Evolutionary conservation across 805 yeast species (phyloP).

Genomic region (Blastobotrys peoriensis): DNA sequence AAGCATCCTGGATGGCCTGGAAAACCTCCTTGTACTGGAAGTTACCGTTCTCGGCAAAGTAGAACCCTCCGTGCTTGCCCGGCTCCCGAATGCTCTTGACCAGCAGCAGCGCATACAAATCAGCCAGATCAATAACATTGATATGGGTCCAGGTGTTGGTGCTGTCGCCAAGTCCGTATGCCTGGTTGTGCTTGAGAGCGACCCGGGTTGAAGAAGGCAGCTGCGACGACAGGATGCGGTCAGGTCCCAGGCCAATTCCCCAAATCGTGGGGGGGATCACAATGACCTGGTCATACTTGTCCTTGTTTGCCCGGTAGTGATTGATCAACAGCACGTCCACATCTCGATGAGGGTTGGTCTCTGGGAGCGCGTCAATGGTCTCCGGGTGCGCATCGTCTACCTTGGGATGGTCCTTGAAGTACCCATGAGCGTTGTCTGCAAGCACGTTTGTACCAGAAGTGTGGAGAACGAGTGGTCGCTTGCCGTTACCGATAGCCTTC

Average conservation of each 20-base stretch:
- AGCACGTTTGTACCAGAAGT: slow-evolving; percentile 17
- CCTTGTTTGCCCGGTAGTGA: slow-evolving; percentile 6
- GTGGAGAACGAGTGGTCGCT: slow-evolving; percentile 13
- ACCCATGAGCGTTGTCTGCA: slow-evolving; percentile 12
- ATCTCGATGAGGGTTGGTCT: slow-evolving; percentile 15
- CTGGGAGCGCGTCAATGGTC: slow-evolving; percentile 13
- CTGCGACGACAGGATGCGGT: slow-evolving; percentile 10
- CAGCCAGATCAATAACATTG: slow-evolving; percentile 16
- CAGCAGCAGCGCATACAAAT: slow-evolving; percentile 10
- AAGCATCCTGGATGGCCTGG: slow-evolving; percentile 12
- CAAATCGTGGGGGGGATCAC: slow-evolving; percentile 20
- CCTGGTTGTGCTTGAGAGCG: slow-evolving; percentile 12
- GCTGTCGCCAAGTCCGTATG: slow-evolving; percentile 14
- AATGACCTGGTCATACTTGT: slow-evolving; percentile 10
- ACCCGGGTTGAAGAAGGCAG: slow-evolving; percentile 9
- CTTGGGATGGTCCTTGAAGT: slow-evolving; percentile 3
- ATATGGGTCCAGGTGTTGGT: slow-evolving; percentile 15
- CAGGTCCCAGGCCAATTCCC: slow-evolving; percentile 21
- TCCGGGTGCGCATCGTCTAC: slow-evolving; percentile 13
- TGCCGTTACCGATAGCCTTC: slow-evolving; percentile 8
- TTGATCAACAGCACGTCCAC: slow-evolving; percentile 12
- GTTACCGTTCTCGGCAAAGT: slow-evolving; percentile 13
- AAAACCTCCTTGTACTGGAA: slow-evolving; percentile 12
- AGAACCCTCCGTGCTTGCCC: slow-evolving; percentile 14
- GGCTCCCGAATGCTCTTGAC: slow-evolving; percentile 7